A percentile compares a stretch with the other conserved stretches of the same genome.
Conservation (phyloP, 2,329 filamentous ascomycete genomes). For the Colletotrichum gigasporum region DNA sequence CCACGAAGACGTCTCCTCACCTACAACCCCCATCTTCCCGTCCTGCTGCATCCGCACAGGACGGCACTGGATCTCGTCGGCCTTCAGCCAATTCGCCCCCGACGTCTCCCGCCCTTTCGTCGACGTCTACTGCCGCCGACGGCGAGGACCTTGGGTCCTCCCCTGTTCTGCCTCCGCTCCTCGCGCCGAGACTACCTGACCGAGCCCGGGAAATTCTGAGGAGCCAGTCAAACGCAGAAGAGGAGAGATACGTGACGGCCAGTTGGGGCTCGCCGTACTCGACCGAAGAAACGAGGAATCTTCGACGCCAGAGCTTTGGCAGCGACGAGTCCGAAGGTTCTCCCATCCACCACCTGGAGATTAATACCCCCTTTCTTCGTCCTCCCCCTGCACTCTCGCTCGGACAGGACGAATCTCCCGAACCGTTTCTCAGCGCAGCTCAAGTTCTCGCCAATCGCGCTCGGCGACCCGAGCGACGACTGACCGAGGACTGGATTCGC, state of each 20-base stretch:
- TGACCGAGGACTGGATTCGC: constrained; percentile 88
- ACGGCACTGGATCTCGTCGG: constrained; percentile 55
- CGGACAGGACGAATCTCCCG: constrained; percentile 45
- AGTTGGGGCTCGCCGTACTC: constrained; percentile 95
- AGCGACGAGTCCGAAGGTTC: constrained; percentile 69
- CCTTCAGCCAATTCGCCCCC: constrained; percentile 48
- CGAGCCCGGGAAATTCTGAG: constrained; percentile 64
- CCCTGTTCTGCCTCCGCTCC: constrained; percentile 67
- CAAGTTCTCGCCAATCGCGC: constrained; percentile 70
- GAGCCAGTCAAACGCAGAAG: constrained; percentile 58
- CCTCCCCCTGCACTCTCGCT: constrained; percentile 58
- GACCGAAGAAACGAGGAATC: constrained; percentile 62
- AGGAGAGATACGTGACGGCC: constrained; percentile 70
- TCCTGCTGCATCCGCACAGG: constrained; percentile 71
- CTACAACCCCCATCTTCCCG: constrained; percentile 57
- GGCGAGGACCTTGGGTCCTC: constrained; percentile 64
- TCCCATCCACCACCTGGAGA: constrained; percentile 68
- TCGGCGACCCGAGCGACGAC: constrained; percentile 66
- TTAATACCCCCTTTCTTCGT: constrained; percentile 70
- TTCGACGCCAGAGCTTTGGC: constrained; percentile 62
- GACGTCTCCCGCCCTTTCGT: constrained; percentile 68
- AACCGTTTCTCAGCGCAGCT: constrained; percentile 60
- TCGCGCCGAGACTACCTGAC: constrained; percentile 65
- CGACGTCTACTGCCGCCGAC: constrained; percentile 69
- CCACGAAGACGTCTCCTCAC: constrained; percentile 66